These are phyloP conservation scores for Leishmania mexicana DNA, from an alignment of 208 protist species.

Conservation along the genomic window DNA sequence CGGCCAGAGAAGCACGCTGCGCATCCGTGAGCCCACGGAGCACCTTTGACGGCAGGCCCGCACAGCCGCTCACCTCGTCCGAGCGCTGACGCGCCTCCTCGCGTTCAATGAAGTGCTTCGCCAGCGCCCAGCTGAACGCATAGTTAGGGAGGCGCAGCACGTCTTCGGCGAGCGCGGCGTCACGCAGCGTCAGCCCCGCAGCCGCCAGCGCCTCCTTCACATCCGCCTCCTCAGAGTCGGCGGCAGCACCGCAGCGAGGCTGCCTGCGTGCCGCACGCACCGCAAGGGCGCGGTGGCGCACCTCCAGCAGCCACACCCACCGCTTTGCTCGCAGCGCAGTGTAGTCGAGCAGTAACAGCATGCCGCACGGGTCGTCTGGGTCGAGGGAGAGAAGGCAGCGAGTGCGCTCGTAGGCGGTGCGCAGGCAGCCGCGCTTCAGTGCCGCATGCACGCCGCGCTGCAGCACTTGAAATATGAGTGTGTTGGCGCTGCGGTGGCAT, in stretches of 20 bases:
- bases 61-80: neutral
- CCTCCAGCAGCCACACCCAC: slow-evolving; percentile 86
- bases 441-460: slow-evolving; percentile 69
- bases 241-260: neutral
- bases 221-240: slow-evolving; percentile 2
- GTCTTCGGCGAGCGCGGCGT: slow-evolving; percentile 27
- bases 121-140: slow-evolving; percentile 81
- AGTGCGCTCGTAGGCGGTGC: slow-evolving; percentile 71
- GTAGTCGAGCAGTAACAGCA: slow-evolving; percentile 79
- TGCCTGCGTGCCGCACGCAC: slow-evolving; percentile 1
- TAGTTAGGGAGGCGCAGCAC: slow-evolving; percentile 63
- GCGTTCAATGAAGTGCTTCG: slow-evolving; percentile 69
- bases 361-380: slow-evolving; percentile 57
- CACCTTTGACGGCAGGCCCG: slow-evolving; percentile 48
- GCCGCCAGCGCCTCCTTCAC: slow-evolving; percentile 12
- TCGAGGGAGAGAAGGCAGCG: slow-evolving; percentile 82
- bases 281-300: slow-evolving; percentile 25
- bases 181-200: neutral
- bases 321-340: slow-evolving; percentile 70
- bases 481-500: slow-evolving; percentile 34
- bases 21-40: slow-evolving; percentile 47
- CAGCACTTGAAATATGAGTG: slow-evolving; percentile 57
- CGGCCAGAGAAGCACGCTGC: slow-evolving; percentile 35
- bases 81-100: slow-evolving; percentile 33
- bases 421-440: slow-evolving; percentile 67